Percentiles rank a stretch among this genome's conserved stretches.
These are phyloP conservation scores for Capronia coronata DNA, from an alignment of 2,329 filamentous ascomycete species.

Conservation along the genomic window DNA sequence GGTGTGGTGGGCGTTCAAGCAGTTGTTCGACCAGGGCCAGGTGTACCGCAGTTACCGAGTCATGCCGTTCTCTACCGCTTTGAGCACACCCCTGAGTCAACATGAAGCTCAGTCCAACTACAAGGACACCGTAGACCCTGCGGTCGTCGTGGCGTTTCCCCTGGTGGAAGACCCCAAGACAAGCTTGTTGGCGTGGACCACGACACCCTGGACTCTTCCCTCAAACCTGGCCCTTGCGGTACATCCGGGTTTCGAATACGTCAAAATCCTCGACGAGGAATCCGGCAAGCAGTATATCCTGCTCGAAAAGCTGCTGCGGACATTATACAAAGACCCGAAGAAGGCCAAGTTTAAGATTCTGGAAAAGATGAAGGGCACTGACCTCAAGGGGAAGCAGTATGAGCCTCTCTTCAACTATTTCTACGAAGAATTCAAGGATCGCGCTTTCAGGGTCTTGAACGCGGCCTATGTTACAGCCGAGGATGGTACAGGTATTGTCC, in stretches of 20 bases:
- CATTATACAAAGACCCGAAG: slow-evolving; percentile 84
- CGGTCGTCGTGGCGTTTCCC: slow-evolving; percentile 75
- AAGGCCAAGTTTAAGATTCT: slow-evolving; percentile 79
- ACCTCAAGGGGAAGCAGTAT: slow-evolving; percentile 77
- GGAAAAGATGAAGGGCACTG: slow-evolving; percentile 66
- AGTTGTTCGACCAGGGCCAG: slow-evolving; percentile 73
- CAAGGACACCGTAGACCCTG: slow-evolving; percentile 77
- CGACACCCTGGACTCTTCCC: slow-evolving; percentile 73
- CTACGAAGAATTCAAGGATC: slow-evolving; percentile 72
- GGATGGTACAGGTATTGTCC: slow-evolving; percentile 80
- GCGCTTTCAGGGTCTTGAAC: slow-evolving; percentile 69
- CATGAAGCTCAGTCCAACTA: slow-evolving; percentile 88
- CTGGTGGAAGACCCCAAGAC: slow-evolving; percentile 66
- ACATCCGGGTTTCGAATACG: slow-evolving; percentile 71
- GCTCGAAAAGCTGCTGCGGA: slow-evolving; percentile 67
- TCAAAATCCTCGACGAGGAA: slow-evolving; percentile 71
- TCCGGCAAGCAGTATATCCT: slow-evolving; percentile 73
- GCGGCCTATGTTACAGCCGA: slow-evolving; percentile 76
- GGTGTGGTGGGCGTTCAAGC: slow-evolving; percentile 88
- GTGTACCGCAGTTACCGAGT: slow-evolving; percentile 82
- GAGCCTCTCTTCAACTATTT: slow-evolving; percentile 78
- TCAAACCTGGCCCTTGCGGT: slow-evolving; percentile 67
- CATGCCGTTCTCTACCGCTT: slow-evolving; percentile 81
- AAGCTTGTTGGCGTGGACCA: slow-evolving; percentile 73
- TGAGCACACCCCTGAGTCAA: slow-evolving; percentile 77